phyloP scores from a whole-genome alignment of 352 stramenopile genomes.

The Phytophthora europaea region DNA sequence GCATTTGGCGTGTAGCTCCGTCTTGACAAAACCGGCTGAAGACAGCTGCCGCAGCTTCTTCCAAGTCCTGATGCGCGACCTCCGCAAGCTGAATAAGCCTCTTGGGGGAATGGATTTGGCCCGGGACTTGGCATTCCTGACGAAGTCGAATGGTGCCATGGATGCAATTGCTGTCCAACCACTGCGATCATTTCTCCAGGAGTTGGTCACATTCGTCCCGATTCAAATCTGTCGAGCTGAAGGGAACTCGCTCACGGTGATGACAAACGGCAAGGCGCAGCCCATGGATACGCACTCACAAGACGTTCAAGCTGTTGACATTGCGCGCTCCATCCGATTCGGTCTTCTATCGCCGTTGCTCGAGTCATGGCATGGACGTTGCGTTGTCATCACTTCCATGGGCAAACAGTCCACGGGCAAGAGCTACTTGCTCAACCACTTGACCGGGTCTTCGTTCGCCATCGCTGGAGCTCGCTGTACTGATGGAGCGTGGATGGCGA shows the following conservation, averaged over 20 bases:
- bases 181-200: constrained; percentile 28
- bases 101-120: constrained; percentile 50
- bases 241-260: constrained; percentile 64
- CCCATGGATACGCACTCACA: constrained; percentile 26
- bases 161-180: constrained; percentile 1
- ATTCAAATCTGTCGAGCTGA: constrained; percentile 82
- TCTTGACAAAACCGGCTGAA: constrained; percentile 5
- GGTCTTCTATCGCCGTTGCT: constrained; percentile 48
- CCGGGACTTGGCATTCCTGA: constrained; percentile 28
- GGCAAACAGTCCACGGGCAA: constrained; percentile 85
- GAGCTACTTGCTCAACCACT: constrained; percentile 84
- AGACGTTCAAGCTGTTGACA: constrained; percentile 48
- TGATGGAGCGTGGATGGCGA: constrained; percentile 56
- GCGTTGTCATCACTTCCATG: constrained; percentile 56
- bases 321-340: constrained; percentile 62
- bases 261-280: constrained; percentile 55
- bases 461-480: constrained; percentile 59
- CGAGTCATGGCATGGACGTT: constrained; percentile 48
- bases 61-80: constrained; percentile 53
- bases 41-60: constrained; percentile 37
- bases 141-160: neutral
- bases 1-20: constrained; percentile 30
- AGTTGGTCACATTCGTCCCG: constrained; percentile 75
- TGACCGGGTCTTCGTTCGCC: constrained; percentile 79
- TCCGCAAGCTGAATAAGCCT: constrained; percentile 70